phyloP scores from a whole-genome alignment of 805 yeast species.

The Yamadazyma tumulicola region DNA sequence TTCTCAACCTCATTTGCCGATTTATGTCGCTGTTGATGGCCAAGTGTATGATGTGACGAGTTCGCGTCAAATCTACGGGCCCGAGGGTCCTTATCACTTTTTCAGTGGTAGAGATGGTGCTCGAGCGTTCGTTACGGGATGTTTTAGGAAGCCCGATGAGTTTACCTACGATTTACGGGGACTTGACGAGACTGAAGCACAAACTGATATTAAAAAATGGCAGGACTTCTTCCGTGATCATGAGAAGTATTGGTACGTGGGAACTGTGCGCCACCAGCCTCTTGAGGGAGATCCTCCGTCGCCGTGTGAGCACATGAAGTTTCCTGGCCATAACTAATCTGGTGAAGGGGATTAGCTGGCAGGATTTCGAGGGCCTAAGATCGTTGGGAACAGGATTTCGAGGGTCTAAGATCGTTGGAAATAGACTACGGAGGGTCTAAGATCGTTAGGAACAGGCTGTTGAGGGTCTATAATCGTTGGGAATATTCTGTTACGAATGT shows the following conservation, averaged over 20 bases:
- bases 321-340: constrained; percentile 14
- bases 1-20: constrained; percentile 41
- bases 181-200: constrained; percentile 41
- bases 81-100: constrained; percentile 44
- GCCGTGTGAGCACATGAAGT: constrained; percentile 38
- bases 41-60: constrained; percentile 62
- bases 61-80: constrained; percentile 52
- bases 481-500: no score
- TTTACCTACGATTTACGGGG: constrained; percentile 67
- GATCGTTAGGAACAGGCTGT: no score
- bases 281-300: constrained; percentile 48
- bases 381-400: no score
- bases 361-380: no score
- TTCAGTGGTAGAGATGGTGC: constrained; percentile 69
- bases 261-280: constrained; percentile 46
- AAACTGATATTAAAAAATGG: constrained; percentile 48
- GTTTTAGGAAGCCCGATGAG: constrained; percentile 52
- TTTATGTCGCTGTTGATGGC: constrained; percentile 59
- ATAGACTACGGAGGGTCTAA: no score
- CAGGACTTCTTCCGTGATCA: constrained; percentile 43
- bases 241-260: constrained; percentile 60
- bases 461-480: no score
- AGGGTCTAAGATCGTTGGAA: no score
- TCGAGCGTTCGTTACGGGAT: constrained; percentile 68
- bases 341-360: no score